Evolutionary conservation across 2,329 filamentous ascomycete genomes (phyloP), one percentile per base, ranked within the genome.

Genomic region (Ceratocystis huliohia): DNA sequence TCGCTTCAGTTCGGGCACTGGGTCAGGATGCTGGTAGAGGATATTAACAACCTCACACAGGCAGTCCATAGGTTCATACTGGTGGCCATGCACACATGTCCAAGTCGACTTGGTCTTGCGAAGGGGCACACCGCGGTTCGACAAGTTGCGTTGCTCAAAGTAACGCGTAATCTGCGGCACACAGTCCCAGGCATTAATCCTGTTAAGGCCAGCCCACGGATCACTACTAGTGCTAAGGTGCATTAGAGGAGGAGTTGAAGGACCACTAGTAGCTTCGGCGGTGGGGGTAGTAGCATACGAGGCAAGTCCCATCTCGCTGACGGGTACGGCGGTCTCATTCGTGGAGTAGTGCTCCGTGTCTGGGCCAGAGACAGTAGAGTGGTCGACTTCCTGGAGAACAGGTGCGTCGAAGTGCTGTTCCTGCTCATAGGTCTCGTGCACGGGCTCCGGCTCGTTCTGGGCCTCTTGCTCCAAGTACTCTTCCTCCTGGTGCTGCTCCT

Each of bases 101-200:
- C 93, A 96, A 76, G 96, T 90, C 74, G 84, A 82, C 20, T 61
- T 44, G n/a, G 30, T 13, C 37, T 28, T 61, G 37, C 37, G 53
- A 13, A 48, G 6, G 6, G 28, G 45, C 44, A 50, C 44, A 28
- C 56, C 56, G n/a, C 56, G 56, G 56, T 59, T 59, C 28, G 25
- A 59, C 56, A 30, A 33, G 57, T 33, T 63, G 65, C 25, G 63
- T 84, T 64, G 82, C 69, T 89, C 88, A 65, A 97, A 89, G 73
- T 96, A 99, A 69, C 84, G 83, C 72, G 90, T 86, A 71, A 99
- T 99, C 70, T 90, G 88, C 13, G 89, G 89, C 64, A 95, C 83
- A 65, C 90, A 89, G 72, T 99, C 94, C 94, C 94, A 99, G 17
- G 91, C 92, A 75, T 97, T 99, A 63, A 80, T 84, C 61, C 85